Evolutionary conservation across 768 basidiomycete species (phyloP), one percentile per base, ranked within the genome.

Genomic region (Exidia glandulosa): DNA sequence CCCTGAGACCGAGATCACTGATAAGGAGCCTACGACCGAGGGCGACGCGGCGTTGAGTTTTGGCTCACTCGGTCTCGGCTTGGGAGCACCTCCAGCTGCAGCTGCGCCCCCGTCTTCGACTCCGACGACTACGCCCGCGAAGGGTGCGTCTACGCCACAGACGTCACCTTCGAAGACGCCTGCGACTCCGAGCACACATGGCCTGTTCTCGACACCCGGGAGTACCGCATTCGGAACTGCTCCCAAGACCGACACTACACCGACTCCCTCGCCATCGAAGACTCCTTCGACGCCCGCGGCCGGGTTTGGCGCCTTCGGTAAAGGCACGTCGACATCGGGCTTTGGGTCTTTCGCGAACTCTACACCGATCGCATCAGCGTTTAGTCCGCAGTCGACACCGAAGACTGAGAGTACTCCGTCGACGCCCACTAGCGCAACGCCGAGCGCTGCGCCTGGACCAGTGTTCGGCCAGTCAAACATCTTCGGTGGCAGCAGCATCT

Each of bases 1-100:
- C 56, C 62, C 62, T 23, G 57, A 63, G 32, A 48, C 45, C 13
- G 61, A 62, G 52, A 41, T 36, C 13, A 60, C 56, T 25, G 56
- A 59, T n/a, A 52, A 59, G 23, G 59, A 60, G 19, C 58, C 58
- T 3, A 41, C 30, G 14, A 59, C 23, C 25, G 32, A 12, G 45
- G 31, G 32, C 36, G 47, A 50, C 30, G 37, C 58, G 13, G 58
- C 29, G 3, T 29, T 59, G 19, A 48, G 32, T 23, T 52, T 52
- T 50, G 58, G 45, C 14, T n/a, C 14, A 6, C 14, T 59, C 12
- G 58, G 58, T 7, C 32, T 59, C 16, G 47, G 47, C 23, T 29
- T 31, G 16, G 23, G 37, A 37, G 16, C 29, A 27, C 41, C 45
- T 3, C 16, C 2, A 29, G 47, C 19, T 32, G n/a, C n/a, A 50